Evolutionary conservation across 208 protist species (phyloP).

Genomic region (Acanthamoeba castellanii): DNA sequence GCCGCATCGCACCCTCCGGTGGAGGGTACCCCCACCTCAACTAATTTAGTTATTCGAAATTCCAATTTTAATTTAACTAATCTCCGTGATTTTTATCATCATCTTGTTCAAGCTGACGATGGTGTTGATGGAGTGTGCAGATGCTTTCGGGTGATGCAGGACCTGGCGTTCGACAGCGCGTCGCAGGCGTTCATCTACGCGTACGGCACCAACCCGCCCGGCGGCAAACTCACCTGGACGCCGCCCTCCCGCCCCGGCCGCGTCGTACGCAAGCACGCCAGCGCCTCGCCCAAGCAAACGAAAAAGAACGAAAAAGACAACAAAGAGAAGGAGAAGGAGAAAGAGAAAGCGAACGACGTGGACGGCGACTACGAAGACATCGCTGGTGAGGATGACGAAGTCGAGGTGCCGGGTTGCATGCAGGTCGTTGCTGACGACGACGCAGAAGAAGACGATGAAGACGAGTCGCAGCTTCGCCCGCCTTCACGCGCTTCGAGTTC

Average conservation of each 20-base stretch:
- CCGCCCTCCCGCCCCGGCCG: neutral
- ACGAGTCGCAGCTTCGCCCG: neutral
- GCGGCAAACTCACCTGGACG: neutral
- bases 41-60: neutral
- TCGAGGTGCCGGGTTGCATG: too few species aligned
- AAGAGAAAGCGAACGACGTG: too few species aligned
- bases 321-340: too few species aligned
- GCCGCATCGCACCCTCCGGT: neutral
- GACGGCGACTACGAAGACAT: too few species aligned
- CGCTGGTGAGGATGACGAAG: too few species aligned
- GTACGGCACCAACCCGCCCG: neutral
- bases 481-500: too few species aligned
- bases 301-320: neutral
- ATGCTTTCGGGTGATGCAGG: neutral
- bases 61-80: neutral
- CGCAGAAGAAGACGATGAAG: neutral
- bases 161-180: neutral
- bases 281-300: neutral
- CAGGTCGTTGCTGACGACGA: neutral
- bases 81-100: too few species aligned
- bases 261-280: neutral
- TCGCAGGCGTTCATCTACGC: neutral
- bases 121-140: neutral
- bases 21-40: neutral
- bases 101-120: too few species aligned